These are phyloP conservation scores for Colletotrichum camelliae DNA, from an alignment of 2,329 filamentous ascomycete genomes.

Conservation along the genomic window DNA sequence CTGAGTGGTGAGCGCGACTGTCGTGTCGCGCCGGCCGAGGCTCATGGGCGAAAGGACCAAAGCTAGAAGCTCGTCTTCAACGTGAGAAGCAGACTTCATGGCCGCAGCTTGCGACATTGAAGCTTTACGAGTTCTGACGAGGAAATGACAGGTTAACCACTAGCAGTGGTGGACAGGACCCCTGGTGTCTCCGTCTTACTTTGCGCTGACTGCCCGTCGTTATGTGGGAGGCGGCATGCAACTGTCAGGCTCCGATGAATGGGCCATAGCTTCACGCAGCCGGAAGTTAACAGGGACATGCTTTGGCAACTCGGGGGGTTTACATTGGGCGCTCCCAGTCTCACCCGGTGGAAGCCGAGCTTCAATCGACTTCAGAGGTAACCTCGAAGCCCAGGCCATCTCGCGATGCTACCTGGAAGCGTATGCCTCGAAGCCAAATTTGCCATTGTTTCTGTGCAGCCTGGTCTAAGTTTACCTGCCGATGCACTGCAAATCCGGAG, in stretches of 20 bases:
- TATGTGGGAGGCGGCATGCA: not conserved
- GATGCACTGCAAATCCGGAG: slow-evolving; percentile 13
- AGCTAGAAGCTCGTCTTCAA: not conserved
- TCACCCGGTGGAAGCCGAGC: slow-evolving; percentile 4
- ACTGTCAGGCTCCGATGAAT: not conserved
- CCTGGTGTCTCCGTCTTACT: not conserved
- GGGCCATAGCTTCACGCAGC: slow-evolving; percentile 18
- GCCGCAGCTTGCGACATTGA: not conserved
- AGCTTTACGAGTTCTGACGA: not conserved
- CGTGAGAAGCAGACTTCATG: not conserved
- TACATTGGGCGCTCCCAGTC: not conserved
- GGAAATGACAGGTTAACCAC: not conserved
- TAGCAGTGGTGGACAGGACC: not conserved
- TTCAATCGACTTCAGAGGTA: not conserved
- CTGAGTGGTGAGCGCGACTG: not conserved
- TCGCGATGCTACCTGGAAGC: not conserved
- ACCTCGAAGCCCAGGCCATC: not conserved
- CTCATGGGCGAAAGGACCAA: not conserved
- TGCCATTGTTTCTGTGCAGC: not conserved
- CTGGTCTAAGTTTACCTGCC: not conserved
- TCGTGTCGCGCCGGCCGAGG: not conserved
- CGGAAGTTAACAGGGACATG: not conserved
- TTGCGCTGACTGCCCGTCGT: not conserved
- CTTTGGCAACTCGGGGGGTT: not conserved
- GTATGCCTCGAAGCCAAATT: not conserved